Percentiles rank a stretch among this genome's conserved stretches.
These are phyloP conservation scores for Nitzschia sp. DNA, from an alignment of 108 stramenopile genomes.

Conservation along the genomic window DNA sequence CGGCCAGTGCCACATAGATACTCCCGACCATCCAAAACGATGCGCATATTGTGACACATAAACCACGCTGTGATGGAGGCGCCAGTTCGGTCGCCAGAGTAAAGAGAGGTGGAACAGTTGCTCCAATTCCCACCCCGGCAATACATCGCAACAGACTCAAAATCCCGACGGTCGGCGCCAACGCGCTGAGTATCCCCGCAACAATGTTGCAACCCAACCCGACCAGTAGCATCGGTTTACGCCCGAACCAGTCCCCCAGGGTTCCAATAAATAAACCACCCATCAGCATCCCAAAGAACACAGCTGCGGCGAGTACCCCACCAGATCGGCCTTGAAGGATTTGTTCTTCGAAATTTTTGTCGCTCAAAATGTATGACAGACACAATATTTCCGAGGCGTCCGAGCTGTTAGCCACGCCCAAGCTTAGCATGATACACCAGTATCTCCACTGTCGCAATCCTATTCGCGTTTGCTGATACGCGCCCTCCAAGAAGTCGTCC, in stretches of 20 bases:
- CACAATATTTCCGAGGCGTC: constrained; percentile 80
- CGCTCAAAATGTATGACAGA: constrained; percentile 68
- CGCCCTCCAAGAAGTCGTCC: constrained; percentile 18
- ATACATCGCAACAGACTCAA: constrained; percentile 61
- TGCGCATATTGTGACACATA: constrained; percentile 67
- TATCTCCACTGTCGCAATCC: constrained; percentile 52
- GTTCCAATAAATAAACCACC: constrained; percentile 71
- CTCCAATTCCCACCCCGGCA: constrained; percentile 74
- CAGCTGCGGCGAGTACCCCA: constrained; percentile 63
- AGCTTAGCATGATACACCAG: constrained; percentile 65
- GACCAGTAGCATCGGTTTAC: constrained; percentile 59
- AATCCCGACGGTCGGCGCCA: constrained; percentile 36
- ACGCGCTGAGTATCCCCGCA: constrained; percentile 56
- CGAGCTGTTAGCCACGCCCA: constrained; percentile 72
- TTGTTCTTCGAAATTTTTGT: constrained; percentile 43
- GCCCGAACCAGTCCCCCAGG: constrained; percentile 64
- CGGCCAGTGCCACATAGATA: constrained; percentile 69
- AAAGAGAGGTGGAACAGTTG: constrained; percentile 76
- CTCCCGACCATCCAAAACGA: constrained; percentile 89
- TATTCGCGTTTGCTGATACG: constrained; percentile 15
- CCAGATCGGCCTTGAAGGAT: constrained; percentile 29
- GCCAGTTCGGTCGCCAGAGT: constrained; percentile 72
- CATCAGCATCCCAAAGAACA: constrained; percentile 81
- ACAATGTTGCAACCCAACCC: constrained; percentile 59
- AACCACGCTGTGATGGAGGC: constrained; percentile 66